Evolutionary conservation across 768 basidiomycete genomes (phyloP), one percentile per base, ranked within the genome.

Genomic region (Boletus pseudo-olivaceus): DNA sequence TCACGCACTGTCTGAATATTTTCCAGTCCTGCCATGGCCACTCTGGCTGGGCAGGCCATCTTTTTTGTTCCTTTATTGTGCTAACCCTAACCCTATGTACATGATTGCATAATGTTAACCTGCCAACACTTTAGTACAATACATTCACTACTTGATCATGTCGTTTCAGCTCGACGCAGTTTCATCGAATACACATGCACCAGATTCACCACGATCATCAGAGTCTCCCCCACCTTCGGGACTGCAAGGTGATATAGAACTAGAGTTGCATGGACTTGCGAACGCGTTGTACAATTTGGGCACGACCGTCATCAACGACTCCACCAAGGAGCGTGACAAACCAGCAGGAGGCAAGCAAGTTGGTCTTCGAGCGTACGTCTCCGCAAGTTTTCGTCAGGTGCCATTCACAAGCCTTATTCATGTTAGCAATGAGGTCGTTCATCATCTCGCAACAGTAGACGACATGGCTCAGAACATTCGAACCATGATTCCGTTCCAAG

Each of bases 261-360:
- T 86, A 19, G 89, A 92, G 67, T 67, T 92, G 2, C 73, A 90
- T 26, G 88, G 85, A 0, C 82, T 92, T 15, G 88, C 87, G 14
- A 87, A 87, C 50, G 83, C 85, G 2, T 71, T 92, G 26, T 91
- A 91, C 64, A 90, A 90, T 60, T 75, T 92, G 7, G 89, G 88
- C 23, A 89, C 88, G 5, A 90, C 90, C 0, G 88, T 90, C 20
- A 84, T 91, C 63, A 88, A 86, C 44, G 90, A 92, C 67, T 83
- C 87, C 4, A 88, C 87, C 14, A 90, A 88, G 70, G 89, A 90
- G 61, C 80, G 83, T 47, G 87, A 88, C 60, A 86, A 83, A 53
- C 79, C 82, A 12, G 84, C 78, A 2, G 83, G 80, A 1, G 84
- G 78, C 20, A 92, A 91, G 66, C 87, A 84, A 60, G 88, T 90